These are phyloP conservation scores for Rutstroemia sydowiana DNA, from an alignment of 2,329 filamentous ascomycete genomes.

Conservation along the genomic window DNA sequence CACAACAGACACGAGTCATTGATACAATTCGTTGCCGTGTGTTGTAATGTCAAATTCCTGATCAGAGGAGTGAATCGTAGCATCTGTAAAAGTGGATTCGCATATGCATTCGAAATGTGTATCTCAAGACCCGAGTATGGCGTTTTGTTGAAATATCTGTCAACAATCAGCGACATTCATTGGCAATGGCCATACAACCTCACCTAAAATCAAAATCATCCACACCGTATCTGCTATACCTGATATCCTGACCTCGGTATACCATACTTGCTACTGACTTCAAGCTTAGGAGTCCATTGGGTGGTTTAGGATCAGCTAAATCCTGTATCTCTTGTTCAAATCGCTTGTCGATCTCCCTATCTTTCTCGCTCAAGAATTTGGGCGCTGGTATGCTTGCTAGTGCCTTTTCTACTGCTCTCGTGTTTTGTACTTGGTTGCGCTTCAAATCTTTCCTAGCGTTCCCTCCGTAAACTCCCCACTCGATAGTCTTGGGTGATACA, in stretches of 20 bases:
- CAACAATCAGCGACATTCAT: no score
- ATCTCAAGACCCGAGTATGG: conserved; percentile 87
- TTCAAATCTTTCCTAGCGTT: conserved; percentile 61
- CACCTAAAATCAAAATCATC: conserved; percentile 97
- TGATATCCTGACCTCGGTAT: conserved; percentile 94
- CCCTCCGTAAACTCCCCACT: conserved; percentile 71
- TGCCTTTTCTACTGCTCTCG: conserved; percentile 53
- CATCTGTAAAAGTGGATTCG: conserved; percentile 84
- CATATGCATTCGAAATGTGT: conserved; percentile 94
- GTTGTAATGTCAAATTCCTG: conserved; percentile 80
- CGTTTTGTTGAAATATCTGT: conserved; percentile 92
- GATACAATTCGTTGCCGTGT: conserved; percentile 78
- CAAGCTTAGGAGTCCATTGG: conserved; percentile 63
- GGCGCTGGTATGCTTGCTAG: conserved; percentile 63
- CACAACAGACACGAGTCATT: conserved; percentile 82
- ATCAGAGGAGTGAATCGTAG: conserved; percentile 85
- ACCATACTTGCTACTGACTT: conserved; percentile 78
- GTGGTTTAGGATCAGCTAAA: conserved; percentile 56
- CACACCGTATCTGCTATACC: conserved; percentile 98
- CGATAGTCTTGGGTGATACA: conserved; percentile 59
- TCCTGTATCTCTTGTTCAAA: conserved; percentile 42
- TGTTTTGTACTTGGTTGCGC: conserved; percentile 82
- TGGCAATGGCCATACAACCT: conserved; percentile 29
- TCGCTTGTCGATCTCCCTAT: conserved; percentile 52
- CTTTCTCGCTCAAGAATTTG: conserved; percentile 92